phyloP scores from a whole-genome alignment of 2,329 filamentous ascomycete genomes.

The Trichoderma sp. region DNA sequence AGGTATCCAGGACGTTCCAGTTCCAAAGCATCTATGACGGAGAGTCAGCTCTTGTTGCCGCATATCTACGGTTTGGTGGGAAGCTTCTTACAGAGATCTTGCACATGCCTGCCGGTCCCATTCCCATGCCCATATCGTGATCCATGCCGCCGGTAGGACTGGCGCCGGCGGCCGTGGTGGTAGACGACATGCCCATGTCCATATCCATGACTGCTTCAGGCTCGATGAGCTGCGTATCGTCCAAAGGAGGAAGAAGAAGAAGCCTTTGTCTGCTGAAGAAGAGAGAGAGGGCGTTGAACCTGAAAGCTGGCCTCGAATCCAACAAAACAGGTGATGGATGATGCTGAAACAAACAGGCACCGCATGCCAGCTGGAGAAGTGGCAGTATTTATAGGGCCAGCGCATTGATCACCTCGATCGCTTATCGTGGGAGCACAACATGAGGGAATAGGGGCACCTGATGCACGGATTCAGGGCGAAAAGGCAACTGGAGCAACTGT shows the following conservation, averaged over 20 bases:
- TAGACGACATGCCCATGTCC: conserved; percentile 3
- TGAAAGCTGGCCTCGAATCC: background rate
- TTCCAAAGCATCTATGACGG: conserved; percentile 71
- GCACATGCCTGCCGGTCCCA: conserved; percentile 36
- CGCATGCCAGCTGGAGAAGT: background rate
- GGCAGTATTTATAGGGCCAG: background rate
- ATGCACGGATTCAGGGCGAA: background rate
- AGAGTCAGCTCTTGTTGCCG: background rate
- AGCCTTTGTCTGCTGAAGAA: background rate
- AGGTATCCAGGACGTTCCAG: conserved; percentile 69
- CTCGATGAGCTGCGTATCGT: background rate
- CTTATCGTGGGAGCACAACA: background rate
- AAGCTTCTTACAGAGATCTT: conserved; percentile 36
- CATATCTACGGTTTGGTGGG: background rate
- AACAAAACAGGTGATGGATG: background rate
- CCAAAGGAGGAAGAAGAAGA: background rate
- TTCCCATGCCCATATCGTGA: conserved; percentile 22
- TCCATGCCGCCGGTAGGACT: conserved; percentile 18
- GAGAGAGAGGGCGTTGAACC: background rate
- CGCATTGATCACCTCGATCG: background rate
- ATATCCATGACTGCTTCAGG: background rate
- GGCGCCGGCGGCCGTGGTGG: conserved; percentile 15
- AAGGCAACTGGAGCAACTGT: background rate
- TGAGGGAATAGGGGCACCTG: background rate
- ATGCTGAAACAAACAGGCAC: background rate